Percentiles rank a stretch among this genome's conserved stretches.
Evolutionary conservation across 2,329 filamentous ascomycete genomes (phyloP).

Genomic region (Atkinsonella texensis): DNA sequence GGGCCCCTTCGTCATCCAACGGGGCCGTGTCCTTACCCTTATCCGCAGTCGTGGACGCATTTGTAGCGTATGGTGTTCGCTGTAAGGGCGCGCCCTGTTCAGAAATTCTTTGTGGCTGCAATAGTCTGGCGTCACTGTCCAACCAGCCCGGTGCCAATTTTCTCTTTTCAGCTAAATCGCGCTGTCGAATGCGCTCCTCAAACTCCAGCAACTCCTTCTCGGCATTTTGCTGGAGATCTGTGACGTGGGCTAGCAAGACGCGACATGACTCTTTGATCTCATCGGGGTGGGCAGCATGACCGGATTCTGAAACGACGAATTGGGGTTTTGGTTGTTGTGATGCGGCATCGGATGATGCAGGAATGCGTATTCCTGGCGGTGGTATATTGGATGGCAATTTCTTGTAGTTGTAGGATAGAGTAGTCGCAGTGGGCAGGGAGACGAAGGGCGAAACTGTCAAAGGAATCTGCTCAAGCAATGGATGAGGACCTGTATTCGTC

Average conservation of each 20-base stretch:
- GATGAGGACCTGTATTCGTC: conserved; percentile 55
- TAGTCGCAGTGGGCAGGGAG: conserved; percentile 76
- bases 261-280: conserved; percentile 75
- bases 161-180: conserved; percentile 69
- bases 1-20: conserved; percentile 36
- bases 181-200: conserved; percentile 50
- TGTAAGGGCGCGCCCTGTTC: conserved; percentile 15
- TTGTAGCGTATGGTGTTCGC: neutral
- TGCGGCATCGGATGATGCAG: conserved; percentile 23
- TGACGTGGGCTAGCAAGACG: conserved; percentile 64
- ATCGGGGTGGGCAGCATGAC: conserved; percentile 74
- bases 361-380: conserved; percentile 22
- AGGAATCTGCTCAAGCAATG: conserved; percentile 81
- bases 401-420: conserved; percentile 92
- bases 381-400: conserved; percentile 78
- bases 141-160: conserved; percentile 71
- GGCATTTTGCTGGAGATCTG: conserved; percentile 55
- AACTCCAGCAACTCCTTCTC: conserved; percentile 55
- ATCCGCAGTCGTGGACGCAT: conserved; percentile 2
- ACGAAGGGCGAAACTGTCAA: conserved; percentile 92
- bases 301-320: conserved; percentile 69
- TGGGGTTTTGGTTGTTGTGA: conserved; percentile 37
- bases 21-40: conserved; percentile 5
- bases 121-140: conserved; percentile 57
- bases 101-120: conserved; percentile 51